Percentiles rank a stretch among this genome's conserved stretches.
Conservation (phyloP, 352 stramenopile species). For the Phytophthora fragariaefolia region DNA sequence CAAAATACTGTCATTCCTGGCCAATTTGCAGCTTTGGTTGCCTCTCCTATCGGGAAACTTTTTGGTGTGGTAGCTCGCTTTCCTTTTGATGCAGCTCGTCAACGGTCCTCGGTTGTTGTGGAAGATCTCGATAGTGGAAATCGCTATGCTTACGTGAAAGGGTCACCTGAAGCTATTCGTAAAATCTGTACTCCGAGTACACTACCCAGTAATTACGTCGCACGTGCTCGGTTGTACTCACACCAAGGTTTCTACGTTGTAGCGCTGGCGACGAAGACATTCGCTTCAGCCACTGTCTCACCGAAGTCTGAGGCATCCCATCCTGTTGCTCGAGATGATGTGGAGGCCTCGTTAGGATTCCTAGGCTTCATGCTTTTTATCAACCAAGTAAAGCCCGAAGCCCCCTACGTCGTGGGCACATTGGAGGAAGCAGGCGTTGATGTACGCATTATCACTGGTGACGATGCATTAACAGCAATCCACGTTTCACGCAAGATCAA, state of each 20-base stretch:
- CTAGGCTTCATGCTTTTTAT: constrained; percentile 89
- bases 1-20: constrained; percentile 27
- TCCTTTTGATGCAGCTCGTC: constrained; percentile 71
- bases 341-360: constrained; percentile 84
- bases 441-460: constrained; percentile 90
- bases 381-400: constrained; percentile 91
- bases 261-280: constrained; percentile 66
- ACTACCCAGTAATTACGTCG: constrained; percentile 76
- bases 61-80: constrained; percentile 78
- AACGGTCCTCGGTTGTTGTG: constrained; percentile 75
- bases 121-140: constrained; percentile 71
- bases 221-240: constrained; percentile 61
- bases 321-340: constrained; percentile 63
- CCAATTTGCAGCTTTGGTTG: constrained; percentile 66
- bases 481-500: constrained; percentile 78
- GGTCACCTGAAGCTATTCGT: constrained; percentile 64
- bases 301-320: constrained; percentile 45
- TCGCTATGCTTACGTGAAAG: constrained; percentile 74
- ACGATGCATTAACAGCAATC: constrained; percentile 83
- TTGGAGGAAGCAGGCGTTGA: constrained; percentile 80
- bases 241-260: constrained; percentile 89
- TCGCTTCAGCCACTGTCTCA: constrained; percentile 33
- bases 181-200: constrained; percentile 69
- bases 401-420: constrained; percentile 76
- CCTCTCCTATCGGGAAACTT: constrained; percentile 71